Evolutionary conservation across 768 basidiomycete genomes (phyloP), one percentile per base, ranked within the genome.

Genomic region (Phylloporus sp.): DNA sequence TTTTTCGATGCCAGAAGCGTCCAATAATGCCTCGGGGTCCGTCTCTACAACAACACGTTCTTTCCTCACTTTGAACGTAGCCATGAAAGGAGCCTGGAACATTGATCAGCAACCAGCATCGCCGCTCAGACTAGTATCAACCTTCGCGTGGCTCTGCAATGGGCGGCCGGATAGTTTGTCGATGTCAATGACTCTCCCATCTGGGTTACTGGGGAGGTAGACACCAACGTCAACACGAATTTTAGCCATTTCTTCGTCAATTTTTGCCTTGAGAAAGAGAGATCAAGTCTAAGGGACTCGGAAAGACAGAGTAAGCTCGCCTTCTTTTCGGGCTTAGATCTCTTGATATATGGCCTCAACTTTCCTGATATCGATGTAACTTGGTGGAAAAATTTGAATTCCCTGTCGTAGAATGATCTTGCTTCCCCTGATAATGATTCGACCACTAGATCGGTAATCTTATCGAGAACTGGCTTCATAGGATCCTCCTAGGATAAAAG

Each of bases 231-330:
- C 89, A 13, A 99, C 90, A 36, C 74, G 72, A 47, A 99, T 93
- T 72, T 94, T 95, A 3, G 88, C 90, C 95, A 99, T 99, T 68
- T 98, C 95, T 68, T 98, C 95, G 65, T 99, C 97, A 50, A 99
- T 99, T 73, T 98, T 99, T 3, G 91, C 93, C 93, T 95, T 23
- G 34, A 10, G 13, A 39, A 41, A 41, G 13, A 41, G 26, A 50
- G 34, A 48, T 26, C 8, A 16, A 22, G 32, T 61, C 50, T 22
- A 45, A 31, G 28, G 18, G 39, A 6, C 20, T 15, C 10, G 28
- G 47, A 27, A 4, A 10, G 15, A 39, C 2, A 7, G 15, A 20
- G 9, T 0, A 22, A 39, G 22, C 26, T 16, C 38, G 82, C 95
- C 82, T 99, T 99, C 74, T 99, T 99, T 73, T 98, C 97, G 0